phyloP scores from a whole-genome alignment of 306 rosid species.

The Cucumis cinereus region DNA sequence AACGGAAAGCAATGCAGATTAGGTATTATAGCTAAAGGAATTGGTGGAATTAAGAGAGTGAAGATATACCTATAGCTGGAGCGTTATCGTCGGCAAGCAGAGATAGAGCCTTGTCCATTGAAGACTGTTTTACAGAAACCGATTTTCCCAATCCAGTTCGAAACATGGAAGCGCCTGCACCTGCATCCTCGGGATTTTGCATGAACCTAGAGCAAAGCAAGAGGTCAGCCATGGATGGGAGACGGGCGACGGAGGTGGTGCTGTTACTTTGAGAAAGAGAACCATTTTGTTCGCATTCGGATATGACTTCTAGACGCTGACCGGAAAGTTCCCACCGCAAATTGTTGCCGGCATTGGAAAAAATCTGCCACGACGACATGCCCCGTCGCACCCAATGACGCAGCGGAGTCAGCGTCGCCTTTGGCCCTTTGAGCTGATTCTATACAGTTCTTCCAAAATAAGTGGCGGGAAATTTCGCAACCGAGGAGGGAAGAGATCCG shows the following conservation, averaged over 20 bases:
- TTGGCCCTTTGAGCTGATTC: neutral
- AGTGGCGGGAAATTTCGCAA: constrained; percentile 3
- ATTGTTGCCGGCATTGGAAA: constrained; percentile 11
- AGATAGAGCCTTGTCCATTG: constrained; percentile 32
- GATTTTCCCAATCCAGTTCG: constrained; percentile 34
- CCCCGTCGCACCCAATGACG: neutral
- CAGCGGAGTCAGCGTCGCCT: neutral
- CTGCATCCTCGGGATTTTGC: constrained; percentile 15
- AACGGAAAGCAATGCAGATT: neutral
- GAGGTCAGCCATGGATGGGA: constrained; percentile 43
- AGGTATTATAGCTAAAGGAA: neutral
- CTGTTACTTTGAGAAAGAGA: neutral
- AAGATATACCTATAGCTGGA: constrained; percentile 7
- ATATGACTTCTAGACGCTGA: constrained; percentile 2
- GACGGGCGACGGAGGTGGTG: constrained; percentile 10
- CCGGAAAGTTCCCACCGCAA: constrained; percentile 24
- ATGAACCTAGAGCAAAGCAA: constrained; percentile 30
- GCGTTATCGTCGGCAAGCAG: constrained; percentile 20
- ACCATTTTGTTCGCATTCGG: neutral
- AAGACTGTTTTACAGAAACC: constrained; percentile 31
- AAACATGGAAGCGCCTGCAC: constrained; percentile 23
- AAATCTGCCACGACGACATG: constrained; percentile 36
- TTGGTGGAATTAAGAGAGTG: neutral
- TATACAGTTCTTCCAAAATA: neutral
- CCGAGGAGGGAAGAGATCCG: neutral